Percentiles rank a stretch among this genome's conserved stretches.
phyloP scores from a whole-genome alignment of 306 rosid species.

The Fagus crenata region DNA sequence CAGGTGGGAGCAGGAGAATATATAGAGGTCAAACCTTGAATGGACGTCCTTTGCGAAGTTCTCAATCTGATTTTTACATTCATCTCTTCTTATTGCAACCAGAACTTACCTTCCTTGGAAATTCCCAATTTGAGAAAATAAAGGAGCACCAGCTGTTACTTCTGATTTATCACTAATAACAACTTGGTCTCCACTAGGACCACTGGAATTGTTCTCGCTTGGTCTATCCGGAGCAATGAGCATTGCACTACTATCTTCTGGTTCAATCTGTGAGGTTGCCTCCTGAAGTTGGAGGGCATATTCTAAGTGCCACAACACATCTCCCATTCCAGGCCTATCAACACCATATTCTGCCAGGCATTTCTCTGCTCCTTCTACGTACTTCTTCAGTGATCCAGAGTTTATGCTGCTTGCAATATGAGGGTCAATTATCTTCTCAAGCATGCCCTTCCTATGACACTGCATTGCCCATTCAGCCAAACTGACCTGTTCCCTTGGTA shows the following conservation, averaged over 20 bases:
- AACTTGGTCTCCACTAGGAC: slow-evolving; percentile 16
- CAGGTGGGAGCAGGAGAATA: neutral
- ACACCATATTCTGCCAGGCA: slow-evolving; percentile 62
- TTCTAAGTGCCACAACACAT: slow-evolving; percentile 88
- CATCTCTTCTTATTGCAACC: neutral
- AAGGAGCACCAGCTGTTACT: slow-evolving; percentile 24
- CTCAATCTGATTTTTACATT: neutral
- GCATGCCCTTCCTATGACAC: slow-evolving; percentile 44
- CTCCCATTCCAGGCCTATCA: slow-evolving; percentile 80
- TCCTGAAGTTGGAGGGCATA: slow-evolving; percentile 64
- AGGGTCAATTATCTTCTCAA: slow-evolving; percentile 53
- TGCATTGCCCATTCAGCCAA: slow-evolving; percentile 74
- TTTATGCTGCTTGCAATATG: slow-evolving; percentile 31
- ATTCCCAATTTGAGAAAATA: slow-evolving; percentile 42
- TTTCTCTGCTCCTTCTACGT: slow-evolving; percentile 55
- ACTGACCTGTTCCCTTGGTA: slow-evolving; percentile 60
- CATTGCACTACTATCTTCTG: slow-evolving; percentile 27
- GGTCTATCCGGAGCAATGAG: slow-evolving; percentile 18
- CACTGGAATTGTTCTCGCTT: slow-evolving; percentile 5
- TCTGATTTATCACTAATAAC: slow-evolving; percentile 31
- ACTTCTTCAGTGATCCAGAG: slow-evolving; percentile 49
- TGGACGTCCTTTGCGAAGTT: neutral
- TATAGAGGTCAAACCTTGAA: neutral
- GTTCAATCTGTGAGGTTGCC: slow-evolving; percentile 35
- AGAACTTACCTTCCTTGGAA: slow-evolving; percentile 48